Percentiles rank a stretch among this genome's conserved stretches.
Conservation (phyloP, 2,329 filamentous ascomycete species). For the Periconia digitata region DNA sequence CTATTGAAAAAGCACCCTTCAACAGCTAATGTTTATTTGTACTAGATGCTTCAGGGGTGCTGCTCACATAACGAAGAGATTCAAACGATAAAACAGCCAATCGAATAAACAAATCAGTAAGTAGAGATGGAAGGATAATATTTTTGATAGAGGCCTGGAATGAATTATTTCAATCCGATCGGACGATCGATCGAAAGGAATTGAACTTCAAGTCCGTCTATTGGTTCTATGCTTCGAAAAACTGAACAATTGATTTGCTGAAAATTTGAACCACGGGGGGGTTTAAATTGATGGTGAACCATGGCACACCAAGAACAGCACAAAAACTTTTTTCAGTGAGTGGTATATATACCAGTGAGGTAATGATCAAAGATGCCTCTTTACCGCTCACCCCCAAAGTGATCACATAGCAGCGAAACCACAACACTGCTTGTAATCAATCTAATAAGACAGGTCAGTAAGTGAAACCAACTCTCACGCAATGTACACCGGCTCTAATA, state of each 20-base stretch:
- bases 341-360: constrained; percentile 7
- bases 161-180: background rate
- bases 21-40: no score
- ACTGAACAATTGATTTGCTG: constrained; percentile 1
- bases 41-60: no score
- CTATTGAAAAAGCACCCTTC: no score
- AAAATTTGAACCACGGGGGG: constrained; percentile 4
- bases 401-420: constrained; percentile 5
- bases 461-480: constrained; percentile 6
- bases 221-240: background rate
- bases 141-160: no score
- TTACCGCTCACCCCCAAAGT: constrained; percentile 4
- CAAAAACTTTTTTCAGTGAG: constrained; percentile 6
- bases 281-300: constrained; percentile 2
- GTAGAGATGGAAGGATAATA: no score
- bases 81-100: no score
- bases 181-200: no score
- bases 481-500: constrained; percentile 5
- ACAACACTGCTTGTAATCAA: constrained; percentile 3
- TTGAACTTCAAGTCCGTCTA: background rate
- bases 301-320: constrained; percentile 4
- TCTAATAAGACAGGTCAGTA: constrained; percentile 5
- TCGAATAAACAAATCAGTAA: no score
- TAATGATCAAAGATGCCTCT: constrained; percentile 3
- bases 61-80: no score